Percentiles rank a stretch among this genome's conserved stretches.
These are phyloP conservation scores for Micractinium sp. DNA, from an alignment of 139 green algal genomes.

Conservation along the genomic window DNA sequence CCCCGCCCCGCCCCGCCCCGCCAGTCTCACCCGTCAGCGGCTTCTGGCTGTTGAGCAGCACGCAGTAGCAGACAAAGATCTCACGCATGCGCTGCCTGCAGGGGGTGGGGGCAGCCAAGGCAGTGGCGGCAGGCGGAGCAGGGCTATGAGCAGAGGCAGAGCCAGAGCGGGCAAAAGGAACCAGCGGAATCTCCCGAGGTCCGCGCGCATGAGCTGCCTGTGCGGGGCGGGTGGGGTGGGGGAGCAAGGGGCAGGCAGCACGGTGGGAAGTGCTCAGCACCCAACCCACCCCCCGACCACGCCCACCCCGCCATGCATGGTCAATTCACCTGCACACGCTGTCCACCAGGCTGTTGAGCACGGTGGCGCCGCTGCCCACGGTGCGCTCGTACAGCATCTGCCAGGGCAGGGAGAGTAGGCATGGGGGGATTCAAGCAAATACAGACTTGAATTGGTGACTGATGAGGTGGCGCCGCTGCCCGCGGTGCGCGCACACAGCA, in stretches of 20 bases:
- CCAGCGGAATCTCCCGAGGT: too few species aligned
- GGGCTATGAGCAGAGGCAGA: background rate
- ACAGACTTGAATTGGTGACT: too few species aligned
- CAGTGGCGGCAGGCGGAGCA: background rate
- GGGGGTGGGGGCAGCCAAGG: background rate
- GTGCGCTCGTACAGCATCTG: constrained; percentile 41
- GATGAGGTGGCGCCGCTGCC: constrained; percentile 32
- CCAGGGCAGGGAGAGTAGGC: too few species aligned
- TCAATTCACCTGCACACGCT: constrained; percentile 28
- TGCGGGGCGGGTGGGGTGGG: background rate
- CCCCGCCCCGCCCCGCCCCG: too few species aligned
- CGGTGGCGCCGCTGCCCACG: constrained; percentile 33
- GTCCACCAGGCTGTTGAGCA: constrained; percentile 38
- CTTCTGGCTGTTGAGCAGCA: constrained; percentile 30
- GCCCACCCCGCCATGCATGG: background rate
- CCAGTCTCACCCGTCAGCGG: background rate
- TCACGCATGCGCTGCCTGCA: constrained; percentile 43
- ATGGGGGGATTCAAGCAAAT: too few species aligned
- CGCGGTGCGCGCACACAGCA: constrained; percentile 41
- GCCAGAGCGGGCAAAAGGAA: too few species aligned
- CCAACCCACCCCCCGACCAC: too few species aligned
- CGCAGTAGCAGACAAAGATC: constrained; percentile 48
- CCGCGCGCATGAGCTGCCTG: background rate
- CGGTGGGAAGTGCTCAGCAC: background rate
- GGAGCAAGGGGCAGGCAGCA: background rate